Conservation (phyloP, 2,329 filamentous ascomycete genomes). For the Fusarium compactum region DNA sequence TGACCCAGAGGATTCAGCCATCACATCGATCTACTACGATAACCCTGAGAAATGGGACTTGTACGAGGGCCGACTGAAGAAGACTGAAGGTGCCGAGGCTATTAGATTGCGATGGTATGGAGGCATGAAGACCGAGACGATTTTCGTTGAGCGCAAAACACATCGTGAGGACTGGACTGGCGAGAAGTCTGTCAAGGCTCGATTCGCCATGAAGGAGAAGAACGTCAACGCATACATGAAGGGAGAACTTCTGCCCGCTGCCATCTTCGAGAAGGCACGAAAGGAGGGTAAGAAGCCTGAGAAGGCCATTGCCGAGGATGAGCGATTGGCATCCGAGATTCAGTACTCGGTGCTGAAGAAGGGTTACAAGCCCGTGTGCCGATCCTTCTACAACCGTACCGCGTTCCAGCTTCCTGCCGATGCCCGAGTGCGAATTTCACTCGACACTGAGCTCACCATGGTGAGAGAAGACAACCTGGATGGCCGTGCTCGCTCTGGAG, state of each 20-base stretch:
- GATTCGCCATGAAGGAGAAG: constrained; percentile 96
- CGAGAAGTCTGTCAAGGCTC: constrained; percentile 98
- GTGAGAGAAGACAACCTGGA: constrained; percentile 94
- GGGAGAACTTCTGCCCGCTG: constrained; percentile 85
- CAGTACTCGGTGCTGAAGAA: constrained; percentile 93
- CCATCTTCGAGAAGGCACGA: constrained; percentile 95
- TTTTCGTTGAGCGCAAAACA: constrained; percentile 97
- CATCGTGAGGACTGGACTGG: constrained; percentile 99
- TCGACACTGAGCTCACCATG: constrained; percentile 97
- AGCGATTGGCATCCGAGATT: constrained; percentile 89
- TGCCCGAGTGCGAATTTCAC: constrained; percentile 93
- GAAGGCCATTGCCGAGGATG: constrained; percentile 90
- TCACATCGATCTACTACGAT: constrained; percentile 98
- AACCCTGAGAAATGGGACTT: constrained; percentile 94
- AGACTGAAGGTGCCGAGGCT: constrained; percentile 96
- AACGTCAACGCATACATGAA: constrained; percentile 91
- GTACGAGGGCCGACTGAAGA: constrained; percentile 94
- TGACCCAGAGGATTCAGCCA: constrained; percentile 88
- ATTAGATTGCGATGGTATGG: constrained; percentile 98
- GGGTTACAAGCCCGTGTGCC: constrained; percentile 87
- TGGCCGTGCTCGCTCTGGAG: constrained; percentile 77
- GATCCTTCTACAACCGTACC: constrained; percentile 98
- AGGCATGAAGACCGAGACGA: constrained; percentile 93
- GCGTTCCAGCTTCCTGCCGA: constrained; percentile 98
- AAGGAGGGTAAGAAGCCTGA: constrained; percentile 95